Percentiles rank a stretch among this genome's conserved stretches.
phyloP scores from a whole-genome alignment of 2,329 filamentous ascomycete species.

The Aspergillus pseudoterreus region DNA sequence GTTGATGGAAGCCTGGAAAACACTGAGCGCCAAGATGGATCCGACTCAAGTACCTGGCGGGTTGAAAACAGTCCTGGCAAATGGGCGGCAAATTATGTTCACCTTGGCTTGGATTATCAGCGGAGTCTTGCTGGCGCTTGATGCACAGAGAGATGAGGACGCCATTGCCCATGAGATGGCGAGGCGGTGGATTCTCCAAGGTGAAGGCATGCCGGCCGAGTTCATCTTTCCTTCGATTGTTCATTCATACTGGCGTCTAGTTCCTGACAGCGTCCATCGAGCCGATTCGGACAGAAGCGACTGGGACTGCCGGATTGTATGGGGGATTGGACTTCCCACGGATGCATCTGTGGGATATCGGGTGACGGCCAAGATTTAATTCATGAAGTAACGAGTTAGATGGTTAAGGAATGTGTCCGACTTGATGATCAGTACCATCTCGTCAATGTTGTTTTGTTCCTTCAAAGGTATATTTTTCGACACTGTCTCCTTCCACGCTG shows the following conservation, averaged over 20 bases:
- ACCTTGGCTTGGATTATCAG: slow-evolving; percentile 35
- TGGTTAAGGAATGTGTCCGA: no score
- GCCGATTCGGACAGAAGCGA: slow-evolving; percentile 12
- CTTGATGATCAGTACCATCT: no score
- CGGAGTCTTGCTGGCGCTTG: slow-evolving; percentile 34
- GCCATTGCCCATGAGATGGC: slow-evolving; percentile 31
- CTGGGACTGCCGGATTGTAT: slow-evolving; percentile 29
- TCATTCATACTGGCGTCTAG: neutral
- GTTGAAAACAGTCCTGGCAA: slow-evolving; percentile 13
- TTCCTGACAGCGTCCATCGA: neutral
- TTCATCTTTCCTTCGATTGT: slow-evolving; percentile 15
- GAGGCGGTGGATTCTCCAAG: slow-evolving; percentile 32
- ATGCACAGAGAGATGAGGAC: slow-evolving; percentile 33
- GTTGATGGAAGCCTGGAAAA: neutral
- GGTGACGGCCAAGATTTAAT: neutral
- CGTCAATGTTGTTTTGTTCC: no score
- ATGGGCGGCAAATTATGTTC: slow-evolving; percentile 30
- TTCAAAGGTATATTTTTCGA: no score
- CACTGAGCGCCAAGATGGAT: neutral
- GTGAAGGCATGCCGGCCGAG: slow-evolving; percentile 22
- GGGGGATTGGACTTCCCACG: neutral
- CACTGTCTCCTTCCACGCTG: no score
- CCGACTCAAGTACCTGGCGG: neutral
- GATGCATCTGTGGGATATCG: neutral
- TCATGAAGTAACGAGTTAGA: no score